Conservation (phyloP, 2,329 filamentous ascomycete species). For the Parafenestella ontariensis region DNA sequence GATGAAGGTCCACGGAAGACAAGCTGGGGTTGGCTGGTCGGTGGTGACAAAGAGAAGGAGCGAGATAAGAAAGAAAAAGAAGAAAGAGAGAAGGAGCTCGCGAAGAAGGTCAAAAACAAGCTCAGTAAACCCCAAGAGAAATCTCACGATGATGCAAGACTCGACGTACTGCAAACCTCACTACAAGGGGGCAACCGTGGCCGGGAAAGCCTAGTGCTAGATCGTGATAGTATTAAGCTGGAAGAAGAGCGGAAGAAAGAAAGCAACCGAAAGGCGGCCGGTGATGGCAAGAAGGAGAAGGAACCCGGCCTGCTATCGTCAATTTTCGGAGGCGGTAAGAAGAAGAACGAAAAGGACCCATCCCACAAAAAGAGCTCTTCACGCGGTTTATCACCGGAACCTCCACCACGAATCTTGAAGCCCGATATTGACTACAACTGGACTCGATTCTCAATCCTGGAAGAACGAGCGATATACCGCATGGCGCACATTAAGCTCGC, state of each 20-base stretch:
- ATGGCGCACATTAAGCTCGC: slow-evolving; percentile 99
- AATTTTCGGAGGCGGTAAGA: slow-evolving; percentile 89
- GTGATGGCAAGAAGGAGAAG: slow-evolving; percentile 83
- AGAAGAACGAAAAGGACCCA: slow-evolving; percentile 79
- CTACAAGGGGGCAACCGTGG: slow-evolving; percentile 72
- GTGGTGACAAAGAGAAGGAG: slow-evolving; percentile 74
- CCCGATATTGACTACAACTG: slow-evolving; percentile 96
- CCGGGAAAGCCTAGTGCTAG: slow-evolving; percentile 83
- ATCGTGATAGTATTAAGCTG: slow-evolving; percentile 77
- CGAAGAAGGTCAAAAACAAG: slow-evolving; percentile 64
- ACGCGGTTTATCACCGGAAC: slow-evolving; percentile 80
- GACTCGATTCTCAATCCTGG: slow-evolving; percentile 92
- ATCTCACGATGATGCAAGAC: slow-evolving; percentile 76
- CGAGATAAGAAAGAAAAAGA: slow-evolving; percentile 60
- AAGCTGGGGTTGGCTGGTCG: slow-evolving; percentile 79
- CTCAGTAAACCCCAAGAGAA: slow-evolving; percentile 66
- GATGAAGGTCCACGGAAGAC: slow-evolving; percentile 75
- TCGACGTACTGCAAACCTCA: slow-evolving; percentile 87
- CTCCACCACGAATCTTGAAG: slow-evolving; percentile 71
- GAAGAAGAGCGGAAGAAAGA: slow-evolving; percentile 86
- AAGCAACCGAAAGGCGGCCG: slow-evolving; percentile 71
- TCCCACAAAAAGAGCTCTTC: slow-evolving; percentile 75
- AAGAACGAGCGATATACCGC: slow-evolving; percentile 95
- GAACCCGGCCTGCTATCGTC: slow-evolving; percentile 88
- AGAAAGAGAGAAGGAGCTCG: slow-evolving; percentile 48